Conservation (phyloP, 78 protist species). For the Thecamonas trahens region DNA sequence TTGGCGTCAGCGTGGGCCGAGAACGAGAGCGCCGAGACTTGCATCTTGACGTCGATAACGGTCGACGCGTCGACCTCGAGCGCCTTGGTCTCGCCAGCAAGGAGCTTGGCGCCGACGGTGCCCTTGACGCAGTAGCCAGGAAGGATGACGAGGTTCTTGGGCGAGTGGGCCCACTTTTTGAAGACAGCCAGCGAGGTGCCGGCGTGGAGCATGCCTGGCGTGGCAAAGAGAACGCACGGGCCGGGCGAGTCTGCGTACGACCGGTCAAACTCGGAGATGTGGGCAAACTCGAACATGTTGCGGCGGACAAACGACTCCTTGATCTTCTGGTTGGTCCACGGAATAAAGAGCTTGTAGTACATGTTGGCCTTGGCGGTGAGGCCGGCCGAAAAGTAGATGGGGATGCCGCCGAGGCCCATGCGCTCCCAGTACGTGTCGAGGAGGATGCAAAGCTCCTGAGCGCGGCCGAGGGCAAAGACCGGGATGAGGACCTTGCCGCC, state of each 20-base stretch:
- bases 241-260: constrained; percentile 40
- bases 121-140: constrained; percentile 96
- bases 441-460: constrained; percentile 92
- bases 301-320: constrained; percentile 65
- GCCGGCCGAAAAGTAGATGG: constrained; percentile 74
- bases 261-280: constrained; percentile 62
- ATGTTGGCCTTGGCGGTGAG: constrained; percentile 59
- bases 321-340: constrained; percentile 89
- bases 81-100: not conserved
- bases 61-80: constrained; percentile 58
- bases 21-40: constrained; percentile 56
- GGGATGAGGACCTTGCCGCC: constrained; percentile 90
- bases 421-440: constrained; percentile 91
- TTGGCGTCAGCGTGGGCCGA: constrained; percentile 96
- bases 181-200: constrained; percentile 62
- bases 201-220: constrained; percentile 96
- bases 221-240: constrained; percentile 82
- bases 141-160: constrained; percentile 78
- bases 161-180: constrained; percentile 66
- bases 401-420: constrained; percentile 66
- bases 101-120: constrained; percentile 83
- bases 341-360: constrained; percentile 83
- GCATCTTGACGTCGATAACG: constrained; percentile 42
- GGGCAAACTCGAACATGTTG: constrained; percentile 75
- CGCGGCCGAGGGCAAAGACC: constrained; percentile 95